Evolutionary conservation across 805 yeast genomes (phyloP), one percentile per base, ranked within the genome.

Genomic region (Candida andamanensis): DNA sequence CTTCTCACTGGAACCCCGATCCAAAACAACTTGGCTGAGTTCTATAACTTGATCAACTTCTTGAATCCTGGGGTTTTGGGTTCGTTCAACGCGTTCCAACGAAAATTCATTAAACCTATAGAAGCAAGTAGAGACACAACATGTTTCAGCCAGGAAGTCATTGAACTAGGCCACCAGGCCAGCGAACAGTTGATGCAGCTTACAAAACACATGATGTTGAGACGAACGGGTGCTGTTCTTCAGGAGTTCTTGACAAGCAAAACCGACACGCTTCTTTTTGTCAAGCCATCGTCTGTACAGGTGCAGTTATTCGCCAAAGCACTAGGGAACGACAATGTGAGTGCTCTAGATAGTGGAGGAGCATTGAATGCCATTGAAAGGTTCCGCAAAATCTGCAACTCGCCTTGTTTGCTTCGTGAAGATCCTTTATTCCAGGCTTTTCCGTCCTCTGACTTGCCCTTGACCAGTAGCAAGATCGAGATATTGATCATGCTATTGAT

Each of bases 1-100:
- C 48, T 90, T 4, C 60, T 92, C 5, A 76, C 95, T 0, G 98
- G 96, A 0, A 86, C 96, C 0, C 96, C 95, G 0, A 85, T 92
- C 21, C 98, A 92, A 51, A 92, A 92, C 56, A 95, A 92, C 53
- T 68, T 92, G 29, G 61, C 60, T 2, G 98, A 92, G 51, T 90
- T 85, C 52, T 85, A 65, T 56, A 79, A 82, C 7, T 76, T 92
- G 46, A 74, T 81, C 5, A 82, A 86, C 48, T 90, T 90, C 50
- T 63, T 86, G 9, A 87, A 86, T 47, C 96, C 96, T 0, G 90
- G 89, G 0, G 60, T 83, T 1, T 60, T 92, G 16, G 95, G 95
- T 0, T 60, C 66, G 1, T 70, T 72, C 35, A 63, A 71, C 15
- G 54, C 60, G 12, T 74, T 84, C 50, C 84, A 80, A 45, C 73